phyloP scores from a whole-genome alignment of 768 basidiomycete species.

The Boletus subcaerulescens region DNA sequence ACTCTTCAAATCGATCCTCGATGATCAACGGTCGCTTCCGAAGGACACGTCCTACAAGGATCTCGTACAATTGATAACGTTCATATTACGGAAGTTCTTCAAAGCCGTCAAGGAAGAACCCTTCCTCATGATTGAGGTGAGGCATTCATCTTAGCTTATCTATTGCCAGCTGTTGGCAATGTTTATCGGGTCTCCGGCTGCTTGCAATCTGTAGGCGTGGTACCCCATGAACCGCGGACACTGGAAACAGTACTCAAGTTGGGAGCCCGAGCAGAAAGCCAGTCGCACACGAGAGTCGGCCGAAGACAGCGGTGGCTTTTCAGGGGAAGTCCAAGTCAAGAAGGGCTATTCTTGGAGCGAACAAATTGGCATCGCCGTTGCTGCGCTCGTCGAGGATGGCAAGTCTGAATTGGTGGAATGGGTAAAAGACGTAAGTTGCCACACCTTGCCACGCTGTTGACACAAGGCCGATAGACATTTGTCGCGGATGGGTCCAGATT shows the following conservation, averaged over 20 bases:
- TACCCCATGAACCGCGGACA: conserved; percentile 85
- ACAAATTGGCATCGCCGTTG: conserved; percentile 83
- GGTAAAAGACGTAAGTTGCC: conserved; percentile 70
- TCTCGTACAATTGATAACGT: conserved; percentile 79
- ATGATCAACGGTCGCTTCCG: conserved; percentile 76
- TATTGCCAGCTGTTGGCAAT: conserved; percentile 10
- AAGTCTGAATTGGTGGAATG: conserved; percentile 68
- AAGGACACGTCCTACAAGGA: conserved; percentile 79
- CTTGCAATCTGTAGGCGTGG: conserved; percentile 54
- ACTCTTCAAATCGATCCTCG: conserved; percentile 84
- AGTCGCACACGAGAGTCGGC: conserved; percentile 29
- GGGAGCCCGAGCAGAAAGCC: conserved; percentile 54
- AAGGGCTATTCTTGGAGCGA: conserved; percentile 88
- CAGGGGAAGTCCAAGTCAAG: conserved; percentile 75
- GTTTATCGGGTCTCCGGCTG: conserved; percentile 16
- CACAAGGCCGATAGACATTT: conserved; percentile 18
- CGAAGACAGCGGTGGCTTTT: conserved; percentile 41
- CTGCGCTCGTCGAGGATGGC: conserved; percentile 64
- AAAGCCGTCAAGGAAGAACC: conserved; percentile 82
- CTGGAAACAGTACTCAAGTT: conserved; percentile 84
- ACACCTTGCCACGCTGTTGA: conserved; percentile 16
- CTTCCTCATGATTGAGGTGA: conserved; percentile 86
- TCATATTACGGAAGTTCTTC: conserved; percentile 90
- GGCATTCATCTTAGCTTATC: conserved; percentile 32
- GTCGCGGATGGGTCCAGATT: conserved; percentile 43